Percentiles rank a stretch among this genome's conserved stretches.
Conservation (phyloP, 1,139 yeast genomes). For the Geotrichum phurueaensis region DNA sequence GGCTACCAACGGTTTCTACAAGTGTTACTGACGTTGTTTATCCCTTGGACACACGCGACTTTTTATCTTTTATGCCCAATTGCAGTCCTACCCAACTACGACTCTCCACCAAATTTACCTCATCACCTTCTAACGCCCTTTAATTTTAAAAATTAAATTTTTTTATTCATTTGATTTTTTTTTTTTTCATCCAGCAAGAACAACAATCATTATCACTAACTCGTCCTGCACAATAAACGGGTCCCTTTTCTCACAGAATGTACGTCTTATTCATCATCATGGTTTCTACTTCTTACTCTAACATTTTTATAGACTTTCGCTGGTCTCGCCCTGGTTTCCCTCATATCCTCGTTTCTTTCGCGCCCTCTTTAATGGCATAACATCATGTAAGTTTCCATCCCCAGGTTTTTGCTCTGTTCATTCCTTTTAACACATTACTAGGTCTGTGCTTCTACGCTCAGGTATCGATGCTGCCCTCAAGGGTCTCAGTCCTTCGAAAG, state of each 20-base stretch:
- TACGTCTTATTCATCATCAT: background rate
- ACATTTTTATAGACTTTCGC: background rate
- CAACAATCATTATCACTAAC: background rate
- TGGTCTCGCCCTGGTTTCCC: background rate
- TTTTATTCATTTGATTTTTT: background rate
- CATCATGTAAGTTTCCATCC: background rate
- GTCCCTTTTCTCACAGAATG: background rate
- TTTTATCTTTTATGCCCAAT: background rate
- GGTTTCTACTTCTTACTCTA: background rate
- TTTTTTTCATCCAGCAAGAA: background rate
- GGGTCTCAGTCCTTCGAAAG: background rate
- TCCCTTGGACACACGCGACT: background rate
- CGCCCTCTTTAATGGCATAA: conserved; percentile 1
- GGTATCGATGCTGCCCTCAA: conserved; percentile 2
- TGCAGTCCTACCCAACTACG: background rate
- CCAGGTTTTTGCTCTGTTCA: too few relatives aligned
- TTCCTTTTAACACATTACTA: background rate
- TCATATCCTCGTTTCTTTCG: background rate
- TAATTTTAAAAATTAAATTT: background rate
- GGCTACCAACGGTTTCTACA: too few relatives aligned
- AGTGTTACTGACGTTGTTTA: background rate
- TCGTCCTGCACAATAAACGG: background rate
- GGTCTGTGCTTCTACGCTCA: conserved; percentile 4
- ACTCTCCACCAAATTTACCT: too few relatives aligned
- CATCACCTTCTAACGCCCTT: too few relatives aligned